Evolutionary conservation across 2,329 filamentous ascomycete species (phyloP).

Genomic region (Sarocladium brachiariae): DNA sequence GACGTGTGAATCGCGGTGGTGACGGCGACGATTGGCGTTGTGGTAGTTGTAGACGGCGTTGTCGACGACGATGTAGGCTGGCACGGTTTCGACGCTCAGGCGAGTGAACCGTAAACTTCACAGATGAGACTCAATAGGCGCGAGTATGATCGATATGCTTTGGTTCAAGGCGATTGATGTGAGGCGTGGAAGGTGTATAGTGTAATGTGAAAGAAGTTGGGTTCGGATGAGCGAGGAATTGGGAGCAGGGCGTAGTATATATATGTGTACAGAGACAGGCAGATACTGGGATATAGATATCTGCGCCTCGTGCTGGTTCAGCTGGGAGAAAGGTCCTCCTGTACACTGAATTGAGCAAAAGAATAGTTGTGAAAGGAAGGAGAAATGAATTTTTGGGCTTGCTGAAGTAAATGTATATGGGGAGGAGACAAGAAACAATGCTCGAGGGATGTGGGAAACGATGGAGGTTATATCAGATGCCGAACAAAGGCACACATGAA

Average conservation of each 20-base stretch:
- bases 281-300: too few relatives aligned
- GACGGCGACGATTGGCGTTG: not conserved
- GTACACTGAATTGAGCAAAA: not conserved
- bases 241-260: not conserved
- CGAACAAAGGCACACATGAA: not conserved
- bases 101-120: not conserved
- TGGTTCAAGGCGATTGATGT: not conserved
- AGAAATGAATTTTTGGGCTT: not conserved
- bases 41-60: not conserved
- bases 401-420: not conserved
- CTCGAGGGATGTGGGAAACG: not conserved
- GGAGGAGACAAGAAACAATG: not conserved
- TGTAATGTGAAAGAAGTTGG: not conserved
- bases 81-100: not conserved
- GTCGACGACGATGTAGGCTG: conserved; percentile 4
- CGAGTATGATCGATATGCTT: not conserved
- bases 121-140: not conserved
- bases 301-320: not conserved
- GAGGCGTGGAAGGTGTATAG: not conserved
- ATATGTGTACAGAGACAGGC: too few relatives aligned
- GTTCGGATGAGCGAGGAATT: not conserved
- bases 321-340: not conserved
- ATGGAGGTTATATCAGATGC: conserved; percentile 1
- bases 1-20: not conserved
- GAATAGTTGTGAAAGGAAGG: not conserved